phyloP scores from a whole-genome alignment of 345 rosid genomes.

The Lumnitzera littorea region DNA sequence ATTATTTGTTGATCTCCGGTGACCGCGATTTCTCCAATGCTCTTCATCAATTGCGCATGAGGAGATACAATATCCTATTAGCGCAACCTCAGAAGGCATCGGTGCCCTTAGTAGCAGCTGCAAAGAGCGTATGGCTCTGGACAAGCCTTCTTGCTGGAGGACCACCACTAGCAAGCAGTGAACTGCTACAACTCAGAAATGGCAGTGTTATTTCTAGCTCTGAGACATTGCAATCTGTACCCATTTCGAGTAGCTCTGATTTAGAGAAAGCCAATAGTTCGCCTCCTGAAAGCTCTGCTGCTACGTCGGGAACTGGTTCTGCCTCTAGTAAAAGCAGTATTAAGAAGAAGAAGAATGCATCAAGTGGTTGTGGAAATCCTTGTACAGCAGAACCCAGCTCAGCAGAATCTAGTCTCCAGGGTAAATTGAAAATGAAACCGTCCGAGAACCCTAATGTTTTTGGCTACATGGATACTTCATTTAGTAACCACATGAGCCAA shows the following conservation, averaged over 20 bases:
- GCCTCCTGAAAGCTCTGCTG: too few relatives aligned
- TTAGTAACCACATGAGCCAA: too few relatives aligned
- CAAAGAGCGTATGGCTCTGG: conserved; percentile 45
- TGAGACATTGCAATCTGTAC: conserved; percentile 10
- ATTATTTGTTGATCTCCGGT: conserved; percentile 38
- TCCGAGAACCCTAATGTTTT: too few relatives aligned
- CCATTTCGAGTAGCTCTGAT: conserved; percentile 7
- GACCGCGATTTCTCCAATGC: conserved; percentile 46
- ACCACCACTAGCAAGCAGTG: conserved; percentile 18
- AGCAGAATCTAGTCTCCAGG: too few relatives aligned
- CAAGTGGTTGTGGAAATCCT: too few relatives aligned
- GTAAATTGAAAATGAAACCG: too few relatives aligned
- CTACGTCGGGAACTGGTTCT: too few relatives aligned
- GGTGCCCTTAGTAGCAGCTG: conserved; percentile 32
- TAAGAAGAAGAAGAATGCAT: too few relatives aligned
- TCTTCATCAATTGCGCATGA: conserved; percentile 40
- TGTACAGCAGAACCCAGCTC: too few relatives aligned
- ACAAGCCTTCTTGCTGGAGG: conserved; percentile 38
- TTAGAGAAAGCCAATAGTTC: too few relatives aligned
- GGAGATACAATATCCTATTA: conserved; percentile 36
- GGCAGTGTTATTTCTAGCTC: conserved; percentile 8
- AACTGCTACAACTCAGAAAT: conserved; percentile 9
- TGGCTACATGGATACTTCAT: too few relatives aligned
- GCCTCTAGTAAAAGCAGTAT: too few relatives aligned
- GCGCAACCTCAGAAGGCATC: conserved; percentile 40